A percentile compares a stretch with the other conserved stretches of the same genome.
These are phyloP conservation scores for Copromyces sp. DNA, from an alignment of 495 filamentous ascomycete genomes.

Conservation along the genomic window DNA sequence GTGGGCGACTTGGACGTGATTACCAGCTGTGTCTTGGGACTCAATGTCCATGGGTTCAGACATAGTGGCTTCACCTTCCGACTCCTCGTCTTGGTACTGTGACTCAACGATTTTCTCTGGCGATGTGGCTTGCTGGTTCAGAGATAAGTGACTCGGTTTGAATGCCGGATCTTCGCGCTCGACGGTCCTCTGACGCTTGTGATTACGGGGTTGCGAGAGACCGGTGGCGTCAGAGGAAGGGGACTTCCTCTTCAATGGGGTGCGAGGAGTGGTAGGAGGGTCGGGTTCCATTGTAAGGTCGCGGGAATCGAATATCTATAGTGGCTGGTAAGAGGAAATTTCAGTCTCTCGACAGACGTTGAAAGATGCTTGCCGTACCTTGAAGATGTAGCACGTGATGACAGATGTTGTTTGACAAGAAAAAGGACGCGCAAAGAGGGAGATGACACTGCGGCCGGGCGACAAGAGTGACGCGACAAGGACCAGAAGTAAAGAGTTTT, in stretches of 20 bases:
- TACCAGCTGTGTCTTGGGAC: background rate
- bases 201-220: background rate
- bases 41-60: background rate
- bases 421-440: background rate
- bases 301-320: background rate
- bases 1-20: background rate
- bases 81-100: background rate
- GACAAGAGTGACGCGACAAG: background rate
- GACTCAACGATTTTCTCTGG: background rate
- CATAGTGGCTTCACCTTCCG: background rate
- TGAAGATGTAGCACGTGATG: background rate
- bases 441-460: background rate
- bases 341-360: background rate
- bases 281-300: background rate
- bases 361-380: background rate
- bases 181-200: background rate
- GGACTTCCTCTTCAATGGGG: background rate
- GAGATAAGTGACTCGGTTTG: background rate
- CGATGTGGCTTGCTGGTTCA: background rate
- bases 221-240: background rate
- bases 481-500: too few species aligned
- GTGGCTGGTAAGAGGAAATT: background rate
- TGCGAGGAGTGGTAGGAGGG: background rate
- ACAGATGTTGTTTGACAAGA: background rate
- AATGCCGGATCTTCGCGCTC: background rate